Evolutionary conservation across 2,329 filamentous ascomycete species (phyloP), one percentile per base, ranked within the genome.

Genomic region (Bipolaris sorokiniana): DNA sequence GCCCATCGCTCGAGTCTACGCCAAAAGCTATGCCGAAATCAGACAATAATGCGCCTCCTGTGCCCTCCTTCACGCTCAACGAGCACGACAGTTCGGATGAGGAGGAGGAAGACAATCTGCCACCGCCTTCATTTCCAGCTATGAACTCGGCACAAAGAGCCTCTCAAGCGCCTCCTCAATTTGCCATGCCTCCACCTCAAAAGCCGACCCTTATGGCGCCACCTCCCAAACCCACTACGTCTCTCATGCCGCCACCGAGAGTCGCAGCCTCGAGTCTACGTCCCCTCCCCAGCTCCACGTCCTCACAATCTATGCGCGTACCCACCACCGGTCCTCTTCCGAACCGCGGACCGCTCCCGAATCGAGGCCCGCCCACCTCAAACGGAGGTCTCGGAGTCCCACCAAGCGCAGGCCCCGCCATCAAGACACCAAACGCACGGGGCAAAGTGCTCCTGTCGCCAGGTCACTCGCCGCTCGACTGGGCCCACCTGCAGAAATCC

Each of bases 391-490:
- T 82, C 7, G 67, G 69, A 6, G 56, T 71, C 2, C 63, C 62
- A 16, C 65, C 75, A 1, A 71, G 70, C 31, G 67, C 72, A 48
- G 66, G 67, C 28, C 61, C 66, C 9, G 53, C 53, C n/a, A 59
- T 73, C 46, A 72, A 76, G 45, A 78, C 77, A 10, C 76, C 77
- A 26, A 83, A 77, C 52, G 70, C 70, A 37, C 80, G 76, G 55
- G 78, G 84, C 75, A 90, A 94, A 70, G 90, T 97, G 4, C 82
- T 89, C 7, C 86, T 99, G 4, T 85, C 88, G n/a, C 95, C 95
- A 0, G 94, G 95, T 31, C 93, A 94, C 80, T 97, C 92, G 2
- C 94, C 95, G 0, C 87, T 99, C 11, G 95, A 99, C 83, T 99
- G 95, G 95, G 95, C 95, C 11, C 87, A 89, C 5, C 84, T 97